These are phyloP conservation scores for Berkeleyomyces basicola DNA, from an alignment of 2,329 filamentous ascomycete species.

Conservation along the genomic window DNA sequence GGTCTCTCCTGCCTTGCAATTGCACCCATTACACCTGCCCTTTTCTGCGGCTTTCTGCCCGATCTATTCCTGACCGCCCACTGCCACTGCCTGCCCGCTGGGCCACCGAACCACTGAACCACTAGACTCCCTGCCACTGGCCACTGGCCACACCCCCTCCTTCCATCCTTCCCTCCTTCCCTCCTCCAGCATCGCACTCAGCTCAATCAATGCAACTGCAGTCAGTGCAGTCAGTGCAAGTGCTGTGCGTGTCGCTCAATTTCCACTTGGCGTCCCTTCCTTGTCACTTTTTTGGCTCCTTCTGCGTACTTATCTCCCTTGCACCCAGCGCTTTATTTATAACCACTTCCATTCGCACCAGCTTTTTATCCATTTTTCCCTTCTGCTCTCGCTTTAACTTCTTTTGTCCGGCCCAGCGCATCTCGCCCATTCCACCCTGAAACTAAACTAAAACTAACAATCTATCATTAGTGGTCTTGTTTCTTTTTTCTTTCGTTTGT, in stretches of 20 bases:
- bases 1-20: background rate
- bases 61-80: conserved; percentile 2
- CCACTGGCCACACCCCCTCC: background rate
- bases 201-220: conserved; percentile 3
- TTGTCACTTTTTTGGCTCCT: conserved; percentile 4
- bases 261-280: background rate
- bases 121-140: no score
- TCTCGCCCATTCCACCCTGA: background rate
- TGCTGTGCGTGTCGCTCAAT: conserved; percentile 1
- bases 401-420: conserved; percentile 3
- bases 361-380: conserved; percentile 1
- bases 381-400: conserved; percentile 11
- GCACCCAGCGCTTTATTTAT: background rate
- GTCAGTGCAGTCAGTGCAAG: background rate
- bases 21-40: background rate
- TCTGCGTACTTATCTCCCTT: conserved; percentile 1
- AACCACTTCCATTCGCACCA: background rate
- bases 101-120: no score
- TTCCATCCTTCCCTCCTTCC: background rate
- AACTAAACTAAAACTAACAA: conserved; percentile 1
- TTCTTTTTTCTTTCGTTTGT: conserved; percentile 1
- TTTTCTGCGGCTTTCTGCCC: conserved; percentile 1
- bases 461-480: background rate
- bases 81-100: background rate
- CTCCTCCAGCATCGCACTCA: background rate